A percentile compares a stretch with the other conserved stretches of the same genome.
phyloP scores from a whole-genome alignment of 805 yeast genomes.

The Starmera amethionina region DNA sequence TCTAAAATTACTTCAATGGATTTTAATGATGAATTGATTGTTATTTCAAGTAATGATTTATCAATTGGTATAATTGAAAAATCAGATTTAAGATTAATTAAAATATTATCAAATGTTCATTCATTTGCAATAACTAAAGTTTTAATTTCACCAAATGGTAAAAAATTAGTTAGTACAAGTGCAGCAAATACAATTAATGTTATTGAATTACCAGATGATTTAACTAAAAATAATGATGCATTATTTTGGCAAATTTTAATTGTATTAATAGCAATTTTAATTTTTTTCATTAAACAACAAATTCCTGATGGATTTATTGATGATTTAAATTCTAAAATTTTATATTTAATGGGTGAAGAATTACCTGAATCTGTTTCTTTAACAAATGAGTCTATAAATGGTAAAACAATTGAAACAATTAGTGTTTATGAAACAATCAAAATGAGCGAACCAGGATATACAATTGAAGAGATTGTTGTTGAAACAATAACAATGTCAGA shows the following conservation, averaged over 20 bases:
- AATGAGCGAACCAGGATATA: not conserved
- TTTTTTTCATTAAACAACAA: slow-evolving; percentile 3
- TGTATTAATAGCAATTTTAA: slow-evolving; percentile 2
- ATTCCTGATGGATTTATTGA: slow-evolving; percentile 10
- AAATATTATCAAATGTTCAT: slow-evolving; percentile 55
- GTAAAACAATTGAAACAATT: not conserved
- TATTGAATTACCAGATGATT: slow-evolving; percentile 44
- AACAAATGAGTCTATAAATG: not conserved
- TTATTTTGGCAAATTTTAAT: slow-evolving; percentile 5
- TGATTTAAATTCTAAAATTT: not conserved
- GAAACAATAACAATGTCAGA: no score
- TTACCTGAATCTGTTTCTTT: not conserved
- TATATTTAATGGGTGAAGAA: not conserved
- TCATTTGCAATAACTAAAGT: slow-evolving; percentile 70
- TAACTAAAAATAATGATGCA: slow-evolving; percentile 9
- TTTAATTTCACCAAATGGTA: slow-evolving; percentile 58
- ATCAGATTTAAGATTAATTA: slow-evolving; percentile 40
- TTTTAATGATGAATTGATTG: slow-evolving; percentile 26
- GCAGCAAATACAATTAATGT: slow-evolving; percentile 70
- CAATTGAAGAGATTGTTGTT: no score
- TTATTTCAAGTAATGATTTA: slow-evolving; percentile 45
- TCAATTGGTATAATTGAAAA: slow-evolving; percentile 50
- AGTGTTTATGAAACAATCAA: not conserved
- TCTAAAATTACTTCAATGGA: slow-evolving; percentile 50
- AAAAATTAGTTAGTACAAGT: slow-evolving; percentile 58